These are phyloP conservation scores for Coemansia sp. DNA, from an alignment of 192 early-diverging fungal species.

Conservation along the genomic window DNA sequence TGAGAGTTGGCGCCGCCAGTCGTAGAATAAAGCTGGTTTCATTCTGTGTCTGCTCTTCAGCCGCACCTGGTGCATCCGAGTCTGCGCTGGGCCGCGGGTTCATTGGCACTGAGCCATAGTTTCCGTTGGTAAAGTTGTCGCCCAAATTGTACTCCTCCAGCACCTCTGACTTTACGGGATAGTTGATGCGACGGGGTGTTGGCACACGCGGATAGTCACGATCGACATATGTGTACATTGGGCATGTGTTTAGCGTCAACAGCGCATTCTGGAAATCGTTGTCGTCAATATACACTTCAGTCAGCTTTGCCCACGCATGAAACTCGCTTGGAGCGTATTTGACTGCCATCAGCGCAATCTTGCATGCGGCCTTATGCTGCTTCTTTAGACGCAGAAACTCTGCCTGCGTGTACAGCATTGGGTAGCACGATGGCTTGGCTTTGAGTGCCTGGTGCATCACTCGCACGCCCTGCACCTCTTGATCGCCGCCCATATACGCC, in stretches of 20 bases:
- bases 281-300: slow-evolving; percentile 86
- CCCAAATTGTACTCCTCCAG: slow-evolving; percentile 51
- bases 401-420: slow-evolving; percentile 84
- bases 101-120: slow-evolving; percentile 33
- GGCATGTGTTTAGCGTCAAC: slow-evolving; percentile 95
- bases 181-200: slow-evolving; percentile 79
- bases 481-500: slow-evolving; percentile 77
- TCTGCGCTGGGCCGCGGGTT: slow-evolving; percentile 34
- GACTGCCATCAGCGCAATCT: slow-evolving; percentile 89
- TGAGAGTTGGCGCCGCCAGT: slow-evolving; percentile 83
- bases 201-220: slow-evolving; percentile 90
- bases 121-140: slow-evolving; percentile 31
- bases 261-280: slow-evolving; percentile 81
- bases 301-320: slow-evolving; percentile 92
- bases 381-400: slow-evolving; percentile 85
- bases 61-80: slow-evolving; percentile 34
- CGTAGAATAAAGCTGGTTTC: slow-evolving; percentile 65
- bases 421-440: slow-evolving; percentile 70
- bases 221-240: slow-evolving; percentile 95
- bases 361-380: slow-evolving; percentile 72
- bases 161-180: slow-evolving; percentile 84
- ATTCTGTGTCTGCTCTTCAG: slow-evolving; percentile 48
- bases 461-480: slow-evolving; percentile 91
- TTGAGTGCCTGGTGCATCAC: slow-evolving; percentile 83
- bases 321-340: slow-evolving; percentile 95